Base-by-base conservation (phyloP, 257 asterid species). In the Plantago major region DNA sequence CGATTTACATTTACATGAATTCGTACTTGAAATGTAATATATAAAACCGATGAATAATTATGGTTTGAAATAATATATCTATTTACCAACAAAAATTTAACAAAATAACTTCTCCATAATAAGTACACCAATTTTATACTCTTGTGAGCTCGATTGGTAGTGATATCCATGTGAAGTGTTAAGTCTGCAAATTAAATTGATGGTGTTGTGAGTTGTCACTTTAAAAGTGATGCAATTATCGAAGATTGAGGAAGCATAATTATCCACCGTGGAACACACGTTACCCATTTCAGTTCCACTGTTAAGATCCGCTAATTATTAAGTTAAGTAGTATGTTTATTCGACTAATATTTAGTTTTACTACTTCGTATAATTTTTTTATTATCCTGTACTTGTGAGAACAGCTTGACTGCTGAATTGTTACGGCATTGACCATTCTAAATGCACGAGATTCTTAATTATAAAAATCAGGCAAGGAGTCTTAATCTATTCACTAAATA, bases 221-320 rank as follows among this genome's bases (percentile, higher is more conserved):
- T 49, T 57, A 50, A 16, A 66, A 42, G 56, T 54, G 33, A 9
- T 66, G 63, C 68, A 66, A 65, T 46, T 55, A 68, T 60, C 79
- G 74, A 79, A 3, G 3, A 0, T 7, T 1, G 3, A 3, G 40
- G 73, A 22, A 70, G 58, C 75, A 76, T 62, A n/a, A 74, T 60
- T 60, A 45, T 15, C 65, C 64, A 56, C 70, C 81, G 90, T 78
- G 73, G 68, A 74, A 76, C 81, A 76, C 45, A 78, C 87, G 83
- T 68, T 81, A 63, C 85, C 75, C 59, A 47, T 71, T 65, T 65
- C 46, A 54, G 70, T 68, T 58, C 69, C 78, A 70, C 51, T 58
- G 71, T 46, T 22, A 14, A 46, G 0, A 67, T 51, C 63, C 12
- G 51, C 62, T 10, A 42, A 11, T 18, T 42, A 3, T 28, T n/a